Evolutionary conservation across 345 rosid genomes (phyloP), one percentile per base, ranked within the genome.

Genomic region (Dipteronia dyeriana): DNA sequence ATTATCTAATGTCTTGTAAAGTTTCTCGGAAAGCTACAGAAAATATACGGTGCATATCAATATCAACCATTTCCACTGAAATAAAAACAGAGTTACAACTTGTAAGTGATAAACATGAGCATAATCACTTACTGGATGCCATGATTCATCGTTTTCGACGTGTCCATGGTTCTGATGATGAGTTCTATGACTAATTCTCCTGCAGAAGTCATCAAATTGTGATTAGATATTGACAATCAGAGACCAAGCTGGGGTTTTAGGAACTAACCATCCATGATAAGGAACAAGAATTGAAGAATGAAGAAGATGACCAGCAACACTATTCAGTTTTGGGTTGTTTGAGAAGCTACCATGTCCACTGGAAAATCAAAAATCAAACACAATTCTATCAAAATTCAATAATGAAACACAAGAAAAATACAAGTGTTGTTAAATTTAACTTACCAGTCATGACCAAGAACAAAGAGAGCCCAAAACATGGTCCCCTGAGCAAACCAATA

Each of bases 281-380:
- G 98, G 98, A 26, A 94, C 98, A 61, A 94, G 90, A 67, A 94
- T 92, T 57, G 95, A 90, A 68, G 98, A 92, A 86, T 94, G 98
- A 68, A 94, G 87, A 73, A 92, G 82, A 85, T 94, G 98, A 49
- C 98, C 98, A 13, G 85, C 88, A 22, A 94, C 91, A 75, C 91
- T 90, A 66, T 94, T 94, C 76, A 92, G 82, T 68, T 84, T 88
- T 56, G 86, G 83, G 82, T 86, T 86, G 71, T 83, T 89, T 41
- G 98, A 92, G 84, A 94, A 94, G 82, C 98, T 94, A 19, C 98
- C 97, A 74, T 94, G 98, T 47, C 98, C 98, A 79, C 98, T 94
- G 87, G 87, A 76, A 79, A 78, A 29, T 62, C 66, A 60, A 68
- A 64, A 64, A 43, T 61, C 69, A 71, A 66, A 41, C 26, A 60